A percentile compares a stretch with the other conserved stretches of the same genome.
Conservation (phyloP, 306 rosid genomes). For the Quillaja saponaria region DNA sequence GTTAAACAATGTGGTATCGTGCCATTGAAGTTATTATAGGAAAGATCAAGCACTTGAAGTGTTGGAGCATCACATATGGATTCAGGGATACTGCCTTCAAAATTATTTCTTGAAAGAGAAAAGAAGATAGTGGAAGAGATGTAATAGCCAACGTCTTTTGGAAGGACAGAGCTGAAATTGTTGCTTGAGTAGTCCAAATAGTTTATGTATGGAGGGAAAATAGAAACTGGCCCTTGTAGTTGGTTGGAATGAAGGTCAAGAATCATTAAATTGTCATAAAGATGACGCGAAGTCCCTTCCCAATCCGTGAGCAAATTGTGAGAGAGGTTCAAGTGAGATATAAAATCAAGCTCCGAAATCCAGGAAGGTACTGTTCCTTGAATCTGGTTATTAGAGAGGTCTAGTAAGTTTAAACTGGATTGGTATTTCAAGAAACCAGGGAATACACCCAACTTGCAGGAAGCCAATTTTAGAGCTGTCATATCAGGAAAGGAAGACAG, state of each 20-base stretch:
- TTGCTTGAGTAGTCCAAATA: constrained; percentile 50
- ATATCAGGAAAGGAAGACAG: constrained; percentile 22
- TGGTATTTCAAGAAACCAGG: constrained; percentile 43
- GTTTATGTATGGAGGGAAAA: accelerated
- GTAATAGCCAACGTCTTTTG: constrained; percentile 6
- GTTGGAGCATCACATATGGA: constrained; percentile 28
- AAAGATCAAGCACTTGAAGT: constrained; percentile 43
- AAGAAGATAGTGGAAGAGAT: background rate
- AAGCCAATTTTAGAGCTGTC: constrained; percentile 29
- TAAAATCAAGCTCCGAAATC: constrained; percentile 41
- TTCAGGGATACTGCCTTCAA: constrained; percentile 27
- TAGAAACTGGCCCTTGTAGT: constrained; percentile 34
- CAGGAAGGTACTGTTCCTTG: constrained; percentile 45
- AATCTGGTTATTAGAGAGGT: constrained; percentile 54
- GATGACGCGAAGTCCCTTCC: constrained; percentile 9
- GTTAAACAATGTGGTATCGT: constrained; percentile 36
- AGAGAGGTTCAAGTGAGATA: constrained; percentile 39
- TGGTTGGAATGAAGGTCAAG: constrained; percentile 48
- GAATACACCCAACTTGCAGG: constrained; percentile 26
- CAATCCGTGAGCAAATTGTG: constrained; percentile 19
- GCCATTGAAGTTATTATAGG: constrained; percentile 22
- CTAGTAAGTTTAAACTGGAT: constrained; percentile 3
- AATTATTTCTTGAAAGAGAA: constrained; percentile 1
- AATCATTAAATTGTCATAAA: background rate
- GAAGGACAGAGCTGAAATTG: constrained; percentile 36